Evolutionary conservation across 2,329 filamentous ascomycete genomes (phyloP), one percentile per base, ranked within the genome.

Genomic region (Neofusicoccum sp.): DNA sequence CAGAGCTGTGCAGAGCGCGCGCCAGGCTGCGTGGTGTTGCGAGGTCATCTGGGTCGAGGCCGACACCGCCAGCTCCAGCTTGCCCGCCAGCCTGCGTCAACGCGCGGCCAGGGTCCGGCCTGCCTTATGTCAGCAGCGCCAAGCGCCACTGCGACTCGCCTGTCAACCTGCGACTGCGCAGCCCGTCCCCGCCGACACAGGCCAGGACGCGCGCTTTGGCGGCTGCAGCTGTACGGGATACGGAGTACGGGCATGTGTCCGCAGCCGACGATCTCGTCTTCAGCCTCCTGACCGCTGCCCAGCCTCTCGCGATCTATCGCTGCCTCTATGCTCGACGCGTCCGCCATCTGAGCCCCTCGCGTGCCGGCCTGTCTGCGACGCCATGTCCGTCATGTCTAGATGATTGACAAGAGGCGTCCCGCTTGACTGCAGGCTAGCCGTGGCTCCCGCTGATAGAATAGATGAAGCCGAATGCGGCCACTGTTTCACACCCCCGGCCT

Each of bases 51-150:
- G 51, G 20, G 36, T 14, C 40, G 20, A 24, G 9, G 40, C 20
- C 20, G 20, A 20, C 20, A 20, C 20, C 20, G 20, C 20, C 20
- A 36, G 54, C 54, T 58, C 38, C 30, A 58, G 51, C 51, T 43
- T 16, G 51, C 51, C 51, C 36, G 51, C 51, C 51, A 56, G 38
- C 38, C 43, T 56, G 51, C 51, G 51, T 56, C 51, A 56, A 56
- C 51, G 26, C n/a, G 38, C 49, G 33, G 33, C 36, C 14, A 43
- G 51, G 51, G 51, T 56, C 51, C 28, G 1, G 20, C 20, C 20
- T 20, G 40, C 28, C 8, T 56, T 56, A 56, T 44, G 51, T 56
- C 51, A 56, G 51, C 49, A 54, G 36, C 38, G 38, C 51, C 51
- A 56, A 56, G 51, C 44, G 9, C 16, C 6, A 20, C 47, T 4